Percentiles rank a stretch among this genome's conserved stretches.
Evolutionary conservation across 2,329 filamentous ascomycete genomes (phyloP).

Genomic region (Fusarium albosuccineum): DNA sequence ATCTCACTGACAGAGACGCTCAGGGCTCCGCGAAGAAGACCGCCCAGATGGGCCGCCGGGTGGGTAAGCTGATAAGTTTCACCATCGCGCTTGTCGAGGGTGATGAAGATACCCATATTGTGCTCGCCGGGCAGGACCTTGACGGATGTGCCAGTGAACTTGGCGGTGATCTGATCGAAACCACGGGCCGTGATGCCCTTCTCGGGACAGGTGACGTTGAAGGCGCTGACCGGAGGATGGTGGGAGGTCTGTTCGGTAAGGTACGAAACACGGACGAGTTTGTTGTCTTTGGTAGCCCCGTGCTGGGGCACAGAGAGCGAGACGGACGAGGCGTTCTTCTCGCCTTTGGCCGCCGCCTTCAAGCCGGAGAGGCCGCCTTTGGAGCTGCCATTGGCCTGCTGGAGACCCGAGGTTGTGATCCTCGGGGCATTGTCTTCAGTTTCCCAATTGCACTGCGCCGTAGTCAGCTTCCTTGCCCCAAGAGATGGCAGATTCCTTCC

Average conservation of each 20-base stretch:
- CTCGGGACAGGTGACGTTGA: conserved; percentile 91
- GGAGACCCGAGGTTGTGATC: conserved; percentile 65
- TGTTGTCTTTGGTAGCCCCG: conserved; percentile 58
- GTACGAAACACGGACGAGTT: conserved; percentile 85
- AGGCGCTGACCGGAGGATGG: conserved; percentile 96
- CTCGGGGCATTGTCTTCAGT: conserved; percentile 81
- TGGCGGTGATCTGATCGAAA: conserved; percentile 96
- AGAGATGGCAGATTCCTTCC: conserved; percentile 6
- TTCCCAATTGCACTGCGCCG: conserved; percentile 88
- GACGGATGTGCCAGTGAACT: conserved; percentile 96
- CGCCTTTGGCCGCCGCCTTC: conserved; percentile 59
- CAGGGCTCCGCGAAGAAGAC: conserved; percentile 86
- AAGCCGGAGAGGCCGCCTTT: conserved; percentile 62
- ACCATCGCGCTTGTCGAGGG: conserved; percentile 80
- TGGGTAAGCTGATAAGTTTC: conserved; percentile 97
- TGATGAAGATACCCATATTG: conserved; percentile 97
- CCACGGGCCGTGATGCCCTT: conserved; percentile 89
- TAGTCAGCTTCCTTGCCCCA: conserved; percentile 29
- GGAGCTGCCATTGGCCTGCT: conserved; percentile 48
- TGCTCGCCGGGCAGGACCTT: conserved; percentile 92
- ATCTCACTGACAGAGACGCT: conserved; percentile 91
- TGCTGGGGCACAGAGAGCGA: conserved; percentile 66
- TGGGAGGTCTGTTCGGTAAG: conserved; percentile 98
- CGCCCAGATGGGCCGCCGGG: conserved; percentile 91
- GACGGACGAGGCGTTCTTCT: conserved; percentile 62